Evolutionary conservation across 495 filamentous ascomycete species (phyloP).

Genomic region (Ascodesmis nigricans): DNA sequence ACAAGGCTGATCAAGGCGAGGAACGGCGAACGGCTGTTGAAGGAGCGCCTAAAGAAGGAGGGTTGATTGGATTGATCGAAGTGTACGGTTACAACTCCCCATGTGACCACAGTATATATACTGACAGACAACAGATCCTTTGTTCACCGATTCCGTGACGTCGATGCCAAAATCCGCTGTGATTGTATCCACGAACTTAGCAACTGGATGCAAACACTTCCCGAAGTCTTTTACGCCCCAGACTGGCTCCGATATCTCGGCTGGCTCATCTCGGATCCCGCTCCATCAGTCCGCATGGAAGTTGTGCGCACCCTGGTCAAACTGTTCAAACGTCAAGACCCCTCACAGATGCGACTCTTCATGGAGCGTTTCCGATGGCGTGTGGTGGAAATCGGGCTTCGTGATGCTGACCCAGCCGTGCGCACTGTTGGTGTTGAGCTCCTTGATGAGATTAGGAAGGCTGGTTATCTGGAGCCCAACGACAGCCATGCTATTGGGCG

Average conservation of each 20-base stretch:
- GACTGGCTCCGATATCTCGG: slow-evolving; percentile 78
- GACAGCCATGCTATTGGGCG: slow-evolving; percentile 72
- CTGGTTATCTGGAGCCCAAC: slow-evolving; percentile 66
- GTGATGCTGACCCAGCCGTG: slow-evolving; percentile 55
- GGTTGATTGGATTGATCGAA: too few relatives aligned
- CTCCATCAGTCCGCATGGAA: slow-evolving; percentile 44
- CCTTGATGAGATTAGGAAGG: slow-evolving; percentile 57
- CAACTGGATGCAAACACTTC: slow-evolving; percentile 62
- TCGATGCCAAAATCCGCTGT: slow-evolving; percentile 65
- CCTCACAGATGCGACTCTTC: slow-evolving; percentile 59
- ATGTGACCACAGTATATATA: too few relatives aligned
- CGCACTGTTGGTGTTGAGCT: slow-evolving; percentile 58
- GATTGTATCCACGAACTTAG: slow-evolving; percentile 71
- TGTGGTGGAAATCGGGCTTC: slow-evolving; percentile 79
- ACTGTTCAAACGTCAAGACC: slow-evolving; percentile 49
- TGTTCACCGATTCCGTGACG: slow-evolving; percentile 82
- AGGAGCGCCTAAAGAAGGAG: slow-evolving; percentile 48
- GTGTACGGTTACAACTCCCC: too few relatives aligned
- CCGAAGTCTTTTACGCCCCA: slow-evolving; percentile 69
- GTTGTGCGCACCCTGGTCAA: slow-evolving; percentile 59
- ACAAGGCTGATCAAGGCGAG: slow-evolving; percentile 40
- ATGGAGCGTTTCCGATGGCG: slow-evolving; percentile 71
- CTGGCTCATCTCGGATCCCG: slow-evolving; percentile 72
- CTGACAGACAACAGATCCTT: slow-evolving; percentile 46
- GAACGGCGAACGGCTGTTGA: slow-evolving; percentile 41